Percentiles rank a stretch among this genome's conserved stretches.
Evolutionary conservation across 2,329 filamentous ascomycete genomes (phyloP).

Genomic region (Hypoxylon sp.): DNA sequence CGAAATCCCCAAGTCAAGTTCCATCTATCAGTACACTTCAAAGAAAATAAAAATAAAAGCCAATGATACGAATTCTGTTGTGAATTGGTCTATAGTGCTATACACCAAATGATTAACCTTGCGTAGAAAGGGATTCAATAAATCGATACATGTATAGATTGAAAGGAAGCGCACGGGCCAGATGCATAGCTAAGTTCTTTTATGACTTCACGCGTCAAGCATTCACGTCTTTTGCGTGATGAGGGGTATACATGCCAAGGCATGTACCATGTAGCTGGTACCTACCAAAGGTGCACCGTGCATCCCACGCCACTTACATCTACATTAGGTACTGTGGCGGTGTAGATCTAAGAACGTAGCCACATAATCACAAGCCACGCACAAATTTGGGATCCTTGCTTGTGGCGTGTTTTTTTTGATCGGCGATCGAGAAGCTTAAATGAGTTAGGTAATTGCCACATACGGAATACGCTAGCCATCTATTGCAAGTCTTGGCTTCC

Average conservation of each 20-base stretch:
- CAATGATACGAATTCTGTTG: conserved; percentile 14
- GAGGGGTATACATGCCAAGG: conserved; percentile 29
- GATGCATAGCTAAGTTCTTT: conserved; percentile 15
- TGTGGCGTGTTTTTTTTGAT: conserved; percentile 22
- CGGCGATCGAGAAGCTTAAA: conserved; percentile 26
- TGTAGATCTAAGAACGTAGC: too few relatives aligned
- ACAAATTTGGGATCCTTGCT: background rate
- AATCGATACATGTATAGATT: conserved; percentile 9
- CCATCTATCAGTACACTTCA: conserved; percentile 50
- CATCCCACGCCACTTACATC: too few relatives aligned
- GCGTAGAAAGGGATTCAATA: background rate
- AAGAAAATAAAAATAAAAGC: conserved; percentile 22
- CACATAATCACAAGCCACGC: conserved; percentile 14
- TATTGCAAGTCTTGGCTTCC: conserved; percentile 21
- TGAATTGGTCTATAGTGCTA: conserved; percentile 13
- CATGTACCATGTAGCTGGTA: background rate
- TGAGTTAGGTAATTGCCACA: conserved; percentile 13
- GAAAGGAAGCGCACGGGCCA: conserved; percentile 28
- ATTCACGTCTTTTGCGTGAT: conserved; percentile 35
- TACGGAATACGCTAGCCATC: conserved; percentile 13
- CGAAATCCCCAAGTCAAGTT: conserved; percentile 41
- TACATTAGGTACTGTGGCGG: too few relatives aligned
- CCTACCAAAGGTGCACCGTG: too few relatives aligned
- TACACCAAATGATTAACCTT: conserved; percentile 5
- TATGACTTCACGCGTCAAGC: conserved; percentile 41